phyloP scores from a whole-genome alignment of 2,329 filamentous ascomycete genomes.

The Curvularia hawaiiensis region DNA sequence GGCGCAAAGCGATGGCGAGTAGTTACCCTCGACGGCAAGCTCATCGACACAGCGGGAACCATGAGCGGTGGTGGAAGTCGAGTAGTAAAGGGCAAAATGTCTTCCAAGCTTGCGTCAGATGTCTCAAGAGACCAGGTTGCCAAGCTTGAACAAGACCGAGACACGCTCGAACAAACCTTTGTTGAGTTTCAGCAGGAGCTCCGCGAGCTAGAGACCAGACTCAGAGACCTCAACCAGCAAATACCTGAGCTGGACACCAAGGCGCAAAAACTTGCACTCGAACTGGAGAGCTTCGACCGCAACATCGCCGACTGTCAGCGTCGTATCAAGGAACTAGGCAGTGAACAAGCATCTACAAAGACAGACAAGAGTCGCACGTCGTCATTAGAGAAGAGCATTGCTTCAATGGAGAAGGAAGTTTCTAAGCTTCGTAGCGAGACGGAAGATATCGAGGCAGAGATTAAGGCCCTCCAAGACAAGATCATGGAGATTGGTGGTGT shows the following conservation, averaged over 20 bases:
- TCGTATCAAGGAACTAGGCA: constrained; percentile 81
- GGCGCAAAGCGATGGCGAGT: constrained; percentile 93
- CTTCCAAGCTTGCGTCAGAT: constrained; percentile 88
- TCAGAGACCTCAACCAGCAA: constrained; percentile 75
- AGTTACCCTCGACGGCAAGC: constrained; percentile 90
- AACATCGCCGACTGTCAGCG: constrained; percentile 85
- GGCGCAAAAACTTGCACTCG: constrained; percentile 88
- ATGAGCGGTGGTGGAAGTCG: constrained; percentile 97
- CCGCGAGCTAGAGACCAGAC: constrained; percentile 73
- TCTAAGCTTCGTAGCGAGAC: constrained; percentile 82
- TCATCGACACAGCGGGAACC: constrained; percentile 97
- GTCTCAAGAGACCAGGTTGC: constrained; percentile 85
- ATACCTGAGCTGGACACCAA: constrained; percentile 86
- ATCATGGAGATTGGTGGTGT: constrained; percentile 99
- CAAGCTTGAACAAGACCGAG: constrained; percentile 86
- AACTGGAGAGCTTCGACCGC: constrained; percentile 83
- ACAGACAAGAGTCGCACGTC: constrained; percentile 76
- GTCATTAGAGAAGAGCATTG: constrained; percentile 77
- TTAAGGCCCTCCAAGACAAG: constrained; percentile 89
- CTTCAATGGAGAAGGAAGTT: constrained; percentile 75
- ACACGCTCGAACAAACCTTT: constrained; percentile 82
- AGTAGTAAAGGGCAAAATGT: constrained; percentile 93
- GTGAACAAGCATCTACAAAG: constrained; percentile 80
- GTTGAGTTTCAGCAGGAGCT: constrained; percentile 84
- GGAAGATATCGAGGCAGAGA: constrained; percentile 89